Base-by-base conservation (phyloP, 768 basidiomycete species). In the Mycena latifolia region DNA sequence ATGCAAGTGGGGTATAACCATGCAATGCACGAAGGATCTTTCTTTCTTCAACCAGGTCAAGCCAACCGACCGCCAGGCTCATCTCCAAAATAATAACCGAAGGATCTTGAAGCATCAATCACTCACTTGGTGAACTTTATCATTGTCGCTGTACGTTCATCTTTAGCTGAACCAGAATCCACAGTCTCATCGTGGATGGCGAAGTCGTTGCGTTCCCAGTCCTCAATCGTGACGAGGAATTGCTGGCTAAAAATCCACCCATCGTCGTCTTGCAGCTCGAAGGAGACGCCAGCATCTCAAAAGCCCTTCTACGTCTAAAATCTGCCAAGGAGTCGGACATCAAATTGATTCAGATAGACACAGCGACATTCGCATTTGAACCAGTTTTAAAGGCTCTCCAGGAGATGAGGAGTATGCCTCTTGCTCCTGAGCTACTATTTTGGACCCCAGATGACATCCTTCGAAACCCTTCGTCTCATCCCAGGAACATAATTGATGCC, bases 371-470 rank as follows among this genome's bases (percentile, higher is more conserved):
- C 71, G 77, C 90, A 0, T 91, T 84, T 63, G 85, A 89, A 68
- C 88, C 89, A 3, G 80, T 91, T 27, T 78, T 92, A n/a, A 82
- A 76, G 41, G 85, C 81, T 1, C 77, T 92, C 22, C 84, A 91
- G 73, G 70, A 77, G 15, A 82, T 79, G 59, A 78, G 69, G 9
- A 64, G 60, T 0, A 70, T 91, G 3, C 85, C 88, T 0, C 77
- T 91, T 7, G 73, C 80, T 0, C 72, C 77, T 2, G 88, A 89
- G 60, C 71, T 92, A 18, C 66, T 90, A 0, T 78, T 85, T 28
- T 90, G 89, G 88, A 18, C 11, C 39, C 2, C 43, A 72, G 14
- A 55, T 67, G 11, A 56, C 50, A 29, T 66, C 12, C 59, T 66
- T 29, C 43, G 43, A 2, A 51, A 45, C 7, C 58, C 54, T n/a